phyloP scores from a whole-genome alignment of 176 grass and related monocot species.

The Olyra latifolia region DNA sequence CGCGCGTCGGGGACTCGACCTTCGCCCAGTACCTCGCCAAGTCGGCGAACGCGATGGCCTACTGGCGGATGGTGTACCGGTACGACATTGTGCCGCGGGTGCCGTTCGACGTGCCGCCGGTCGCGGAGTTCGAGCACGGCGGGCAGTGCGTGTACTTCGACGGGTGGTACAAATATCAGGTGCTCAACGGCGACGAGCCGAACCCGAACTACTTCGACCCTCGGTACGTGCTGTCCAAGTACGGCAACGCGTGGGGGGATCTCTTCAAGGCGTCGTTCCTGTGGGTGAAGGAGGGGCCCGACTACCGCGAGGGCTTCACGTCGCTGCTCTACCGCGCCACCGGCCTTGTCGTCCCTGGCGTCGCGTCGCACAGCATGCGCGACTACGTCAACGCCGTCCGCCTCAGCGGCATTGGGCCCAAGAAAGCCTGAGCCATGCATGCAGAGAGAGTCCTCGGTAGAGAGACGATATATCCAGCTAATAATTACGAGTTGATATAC shows the following conservation, averaged over 20 bases:
- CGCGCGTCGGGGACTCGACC: constrained; percentile 55
- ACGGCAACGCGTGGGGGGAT: constrained; percentile 47
- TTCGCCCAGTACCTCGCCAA: constrained; percentile 34
- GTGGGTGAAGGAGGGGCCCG: constrained; percentile 41
- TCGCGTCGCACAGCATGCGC: constrained; percentile 66
- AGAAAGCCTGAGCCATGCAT: background rate
- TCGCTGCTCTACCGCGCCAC: constrained; percentile 49
- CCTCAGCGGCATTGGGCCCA: constrained; percentile 26
- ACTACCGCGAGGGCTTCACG: constrained; percentile 54
- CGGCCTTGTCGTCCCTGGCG: constrained; percentile 47
- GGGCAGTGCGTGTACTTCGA: constrained; percentile 65
- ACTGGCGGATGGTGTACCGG: constrained; percentile 66
- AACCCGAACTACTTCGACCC: constrained; percentile 73
- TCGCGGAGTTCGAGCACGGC: constrained; percentile 48
- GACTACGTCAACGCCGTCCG: constrained; percentile 69
- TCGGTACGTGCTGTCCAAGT: constrained; percentile 41
- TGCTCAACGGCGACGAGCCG: constrained; percentile 45
- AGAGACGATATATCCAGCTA: no score
- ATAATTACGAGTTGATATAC: no score
- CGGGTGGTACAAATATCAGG: constrained; percentile 56
- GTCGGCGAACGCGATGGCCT: background rate
- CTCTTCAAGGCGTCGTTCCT: constrained; percentile 56
- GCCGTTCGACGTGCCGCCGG: constrained; percentile 54
- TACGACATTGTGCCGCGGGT: constrained; percentile 72
- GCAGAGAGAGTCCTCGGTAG: no score